These are phyloP conservation scores for Scheffersomyces titani DNA, from an alignment of 1,139 yeast genomes.

Conservation along the genomic window DNA sequence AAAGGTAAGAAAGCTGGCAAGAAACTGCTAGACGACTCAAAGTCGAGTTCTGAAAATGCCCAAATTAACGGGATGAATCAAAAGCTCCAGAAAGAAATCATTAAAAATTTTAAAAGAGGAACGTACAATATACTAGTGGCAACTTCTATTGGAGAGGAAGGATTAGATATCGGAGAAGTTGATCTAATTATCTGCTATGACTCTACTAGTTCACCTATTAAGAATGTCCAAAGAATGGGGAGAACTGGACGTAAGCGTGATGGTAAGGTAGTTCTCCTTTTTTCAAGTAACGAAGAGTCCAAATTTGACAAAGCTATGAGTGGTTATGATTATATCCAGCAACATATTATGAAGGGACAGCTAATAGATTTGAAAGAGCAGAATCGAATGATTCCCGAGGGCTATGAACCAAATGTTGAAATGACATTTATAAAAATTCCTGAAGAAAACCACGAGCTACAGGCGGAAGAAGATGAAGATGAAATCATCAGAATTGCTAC, in stretches of 20 bases:
- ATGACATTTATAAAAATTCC: constrained; percentile 65
- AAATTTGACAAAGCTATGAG: constrained; percentile 86
- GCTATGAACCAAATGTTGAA: constrained; percentile 54
- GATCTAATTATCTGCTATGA: constrained; percentile 92
- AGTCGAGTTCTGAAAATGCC: constrained; percentile 53
- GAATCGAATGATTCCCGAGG: constrained; percentile 68
- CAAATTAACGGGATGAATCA: constrained; percentile 68
- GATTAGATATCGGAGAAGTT: constrained; percentile 96
- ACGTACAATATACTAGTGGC: constrained; percentile 81
- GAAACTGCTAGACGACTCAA: constrained; percentile 18
- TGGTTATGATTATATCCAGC: constrained; percentile 79
- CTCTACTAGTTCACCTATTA: constrained; percentile 90
- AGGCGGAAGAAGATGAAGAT: constrained; percentile 60
- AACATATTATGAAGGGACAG: constrained; percentile 49
- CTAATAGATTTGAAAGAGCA: constrained; percentile 45
- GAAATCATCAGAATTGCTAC: constrained; percentile 68
- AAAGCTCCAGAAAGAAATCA: constrained; percentile 69
- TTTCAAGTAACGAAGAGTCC: constrained; percentile 74
- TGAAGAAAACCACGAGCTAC: constrained; percentile 61
- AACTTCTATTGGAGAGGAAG: constrained; percentile 98
- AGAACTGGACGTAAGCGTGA: constrained; percentile 95
- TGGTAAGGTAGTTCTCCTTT: constrained; percentile 77
- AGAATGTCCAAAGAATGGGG: constrained; percentile 95
- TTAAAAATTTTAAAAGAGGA: constrained; percentile 72
- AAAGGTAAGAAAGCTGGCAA: constrained; percentile 30